Percentiles rank a stretch among this genome's conserved stretches.
Conservation (phyloP, 805 yeast species). For the Lipomyces sp. region DNA sequence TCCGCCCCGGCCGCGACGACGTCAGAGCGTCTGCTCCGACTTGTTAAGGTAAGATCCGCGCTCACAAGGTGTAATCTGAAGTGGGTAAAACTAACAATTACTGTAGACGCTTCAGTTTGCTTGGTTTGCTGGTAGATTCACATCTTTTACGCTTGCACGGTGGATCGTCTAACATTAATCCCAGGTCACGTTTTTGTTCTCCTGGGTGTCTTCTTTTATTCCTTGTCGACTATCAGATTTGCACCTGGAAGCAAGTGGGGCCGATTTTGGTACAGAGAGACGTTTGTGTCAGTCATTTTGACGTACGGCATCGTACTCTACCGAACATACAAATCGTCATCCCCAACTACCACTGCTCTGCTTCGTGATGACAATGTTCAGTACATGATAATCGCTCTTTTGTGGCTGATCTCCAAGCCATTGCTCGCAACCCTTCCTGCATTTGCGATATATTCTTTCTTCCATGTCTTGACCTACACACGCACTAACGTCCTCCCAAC, state of each 20-base stretch:
- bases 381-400: slow-evolving; percentile 61
- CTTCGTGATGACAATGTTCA: slow-evolving; percentile 71
- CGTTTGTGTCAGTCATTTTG: slow-evolving; percentile 66
- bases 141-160: neutral
- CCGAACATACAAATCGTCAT: slow-evolving; percentile 54
- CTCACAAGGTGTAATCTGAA: neutral
- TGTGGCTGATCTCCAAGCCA: slow-evolving; percentile 64
- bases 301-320: slow-evolving; percentile 78
- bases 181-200: slow-evolving; percentile 59
- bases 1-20: slow-evolving; percentile 10
- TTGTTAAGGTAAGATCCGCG: slow-evolving; percentile 26
- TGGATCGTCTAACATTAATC: neutral
- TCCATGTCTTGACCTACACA: slow-evolving; percentile 78
- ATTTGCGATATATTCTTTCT: slow-evolving; percentile 73
- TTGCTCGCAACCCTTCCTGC: slow-evolving; percentile 70
- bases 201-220: slow-evolving; percentile 49
- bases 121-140: slow-evolving; percentile 61
- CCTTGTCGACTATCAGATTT: slow-evolving; percentile 45
- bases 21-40: slow-evolving; percentile 27
- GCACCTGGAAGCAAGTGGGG: slow-evolving; percentile 45
- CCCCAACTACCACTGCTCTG: slow-evolving; percentile 43
- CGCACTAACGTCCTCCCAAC: slow-evolving; percentile 71
- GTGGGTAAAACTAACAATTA: neutral
- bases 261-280: slow-evolving; percentile 58
- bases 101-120: slow-evolving; percentile 59